Base-by-base conservation (phyloP, 495 filamentous ascomycete genomes). In the Annulohypoxylon maeteangense region DNA sequence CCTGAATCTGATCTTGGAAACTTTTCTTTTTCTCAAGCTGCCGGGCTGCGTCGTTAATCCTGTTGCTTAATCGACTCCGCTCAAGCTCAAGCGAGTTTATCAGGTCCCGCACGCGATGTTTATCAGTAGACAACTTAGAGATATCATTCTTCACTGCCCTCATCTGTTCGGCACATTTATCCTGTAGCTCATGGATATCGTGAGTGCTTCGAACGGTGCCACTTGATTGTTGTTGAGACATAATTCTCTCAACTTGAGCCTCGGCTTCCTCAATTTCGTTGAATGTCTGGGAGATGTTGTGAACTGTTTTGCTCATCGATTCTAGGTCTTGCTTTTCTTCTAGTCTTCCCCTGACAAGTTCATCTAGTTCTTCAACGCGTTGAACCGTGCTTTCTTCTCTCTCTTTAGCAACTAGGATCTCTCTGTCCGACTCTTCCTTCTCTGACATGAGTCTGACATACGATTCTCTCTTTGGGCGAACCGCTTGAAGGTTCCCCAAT, bases 121-220 rank as follows among this genome's bases (percentile, higher is more conserved):
- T 90, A 12, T 97, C 93, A 3, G 76, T 77, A 0, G 83, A 86
- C 31, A 96, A 77, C 60, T 89, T 91, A 14, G 82, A 75, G 12
- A 94, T 85, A 27, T 81, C 85, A 32, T 86, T 82, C 72, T 91
- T 92, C 8, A 89, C 72, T n/a, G 78, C 74, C 62, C 88, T 85
- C 23, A 87, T 82, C 74, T 91, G 88, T 65, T 94, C 93, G n/a
- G 85, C 86, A 69, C 90, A 85, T 27, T 81, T 76, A 20, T 87
- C 86, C 60, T 92, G 88, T 55, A 95, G 87, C 14, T 91, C 87
- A 69, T 94, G 92, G 65, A 98, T 92, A 67, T 97, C 92, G 55
- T 97, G 91, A 16, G 93, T 81, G 6, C 91, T 91, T 66, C 90
- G 88, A 4, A 86, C 81, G 14, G 85, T 72, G 2, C 88, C 87